Conservation (phyloP, 768 basidiomycete species). For the Xerocomus brunneocitrinus region DNA sequence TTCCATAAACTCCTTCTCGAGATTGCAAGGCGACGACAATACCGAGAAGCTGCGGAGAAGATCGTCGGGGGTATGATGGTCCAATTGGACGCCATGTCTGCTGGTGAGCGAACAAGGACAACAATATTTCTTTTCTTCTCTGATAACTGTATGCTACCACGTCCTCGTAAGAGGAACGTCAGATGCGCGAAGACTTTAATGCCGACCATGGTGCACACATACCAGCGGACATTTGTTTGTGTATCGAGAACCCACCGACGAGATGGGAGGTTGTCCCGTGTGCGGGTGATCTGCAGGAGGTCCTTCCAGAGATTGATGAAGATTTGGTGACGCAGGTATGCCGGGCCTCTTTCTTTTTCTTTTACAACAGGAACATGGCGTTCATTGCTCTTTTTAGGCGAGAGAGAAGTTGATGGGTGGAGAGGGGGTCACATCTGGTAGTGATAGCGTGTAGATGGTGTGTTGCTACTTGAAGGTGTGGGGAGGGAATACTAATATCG, state of each 20-base stretch:
- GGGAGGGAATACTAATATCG: no score
- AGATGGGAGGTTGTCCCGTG: conserved; percentile 63
- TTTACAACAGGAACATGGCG: not conserved
- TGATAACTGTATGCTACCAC: not conserved
- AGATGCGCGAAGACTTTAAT: conserved; percentile 63
- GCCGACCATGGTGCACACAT: conserved; percentile 67
- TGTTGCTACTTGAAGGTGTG: no score
- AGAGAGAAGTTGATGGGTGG: conserved; percentile 20
- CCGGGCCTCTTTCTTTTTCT: not conserved
- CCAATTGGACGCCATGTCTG: conserved; percentile 60
- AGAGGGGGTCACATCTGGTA: conserved; percentile 13
- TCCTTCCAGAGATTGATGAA: conserved; percentile 55
- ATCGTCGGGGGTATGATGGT: conserved; percentile 62
- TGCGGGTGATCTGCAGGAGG: conserved; percentile 51
- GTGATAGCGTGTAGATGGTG: conserved; percentile 10
- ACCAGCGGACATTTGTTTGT: conserved; percentile 77
- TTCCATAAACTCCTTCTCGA: conserved; percentile 73
- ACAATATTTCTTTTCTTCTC: not conserved
- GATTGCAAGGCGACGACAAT: conserved; percentile 62
- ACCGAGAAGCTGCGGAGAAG: conserved; percentile 60
- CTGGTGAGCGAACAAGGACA: conserved; percentile 41
- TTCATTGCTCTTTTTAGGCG: conserved; percentile 21
- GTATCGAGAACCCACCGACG: conserved; percentile 69
- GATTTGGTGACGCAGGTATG: conserved; percentile 56
- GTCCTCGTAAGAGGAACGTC: conserved; percentile 54